These are phyloP conservation scores for Nannochloris sp. DNA, from an alignment of 139 green algal species.

Conservation along the genomic window DNA sequence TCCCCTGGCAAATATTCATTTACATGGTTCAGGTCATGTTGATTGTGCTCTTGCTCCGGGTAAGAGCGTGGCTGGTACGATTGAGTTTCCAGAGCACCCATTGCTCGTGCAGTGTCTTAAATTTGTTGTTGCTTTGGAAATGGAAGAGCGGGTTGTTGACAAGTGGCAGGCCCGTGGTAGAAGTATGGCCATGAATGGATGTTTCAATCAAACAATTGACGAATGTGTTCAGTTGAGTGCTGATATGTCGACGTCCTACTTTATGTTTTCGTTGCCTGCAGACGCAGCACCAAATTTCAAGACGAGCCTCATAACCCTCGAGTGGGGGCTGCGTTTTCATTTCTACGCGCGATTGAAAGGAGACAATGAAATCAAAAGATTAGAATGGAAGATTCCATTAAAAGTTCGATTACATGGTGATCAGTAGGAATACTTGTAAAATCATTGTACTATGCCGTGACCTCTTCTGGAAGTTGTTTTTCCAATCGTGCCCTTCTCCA, in stretches of 20 bases:
- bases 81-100: not conserved
- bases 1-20: not conserved
- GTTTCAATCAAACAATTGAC: not conserved
- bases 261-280: not conserved
- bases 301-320: not conserved
- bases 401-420: not conserved
- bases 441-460: not conserved
- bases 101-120: not conserved
- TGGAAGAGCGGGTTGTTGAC: not conserved
- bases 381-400: not conserved
- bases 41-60: not conserved
- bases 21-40: not conserved
- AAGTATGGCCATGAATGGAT: not conserved
- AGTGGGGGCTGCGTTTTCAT: not conserved
- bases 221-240: not conserved
- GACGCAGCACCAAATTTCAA: conserved; percentile 1
- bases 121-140: not conserved
- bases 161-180: not conserved
- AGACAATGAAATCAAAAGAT: not conserved
- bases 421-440: not conserved
- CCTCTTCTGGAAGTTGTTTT: conserved; percentile 16
- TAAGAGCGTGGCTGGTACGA: not conserved
- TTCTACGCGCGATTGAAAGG: not conserved
- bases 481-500: conserved; percentile 37
- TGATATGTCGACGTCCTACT: not conserved